Evolutionary conservation across 148 eudicot species (phyloP).

Genomic region (Spergularia bocconei): DNA sequence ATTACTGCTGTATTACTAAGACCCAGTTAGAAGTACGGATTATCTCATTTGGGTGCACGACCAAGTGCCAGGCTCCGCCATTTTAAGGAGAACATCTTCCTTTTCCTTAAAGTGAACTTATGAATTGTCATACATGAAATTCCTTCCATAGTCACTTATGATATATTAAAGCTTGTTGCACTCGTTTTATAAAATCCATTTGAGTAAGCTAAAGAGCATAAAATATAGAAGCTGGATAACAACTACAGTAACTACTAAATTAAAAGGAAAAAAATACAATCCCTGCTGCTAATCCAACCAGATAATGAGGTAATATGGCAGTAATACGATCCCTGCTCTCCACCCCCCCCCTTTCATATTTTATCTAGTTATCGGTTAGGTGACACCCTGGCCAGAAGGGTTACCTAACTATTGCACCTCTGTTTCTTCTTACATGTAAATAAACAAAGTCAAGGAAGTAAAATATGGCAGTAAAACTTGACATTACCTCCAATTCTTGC

Average conservation of each 20-base stretch:
- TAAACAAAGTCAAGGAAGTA: background rate
- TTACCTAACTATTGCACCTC: too few species aligned
- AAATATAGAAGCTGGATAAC: background rate
- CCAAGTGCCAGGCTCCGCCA: background rate
- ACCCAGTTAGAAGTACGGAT: background rate
- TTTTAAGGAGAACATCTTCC: too few species aligned
- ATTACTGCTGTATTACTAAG: too few species aligned
- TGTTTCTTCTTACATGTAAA: background rate
- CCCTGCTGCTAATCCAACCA: background rate
- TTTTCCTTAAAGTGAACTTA: too few species aligned
- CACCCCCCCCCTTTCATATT: too few species aligned
- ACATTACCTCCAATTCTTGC: constrained; percentile 74
- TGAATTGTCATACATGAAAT: too few species aligned
- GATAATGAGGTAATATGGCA: background rate
- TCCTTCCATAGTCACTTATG: too few species aligned
- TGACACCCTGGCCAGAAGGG: too few species aligned
- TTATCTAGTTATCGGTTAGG: too few species aligned
- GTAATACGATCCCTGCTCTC: constrained; percentile 1
- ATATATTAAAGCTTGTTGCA: too few species aligned
- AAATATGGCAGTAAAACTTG: constrained; percentile 7
- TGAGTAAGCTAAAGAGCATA: too few species aligned
- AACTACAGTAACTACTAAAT: background rate
- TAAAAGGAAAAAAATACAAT: background rate
- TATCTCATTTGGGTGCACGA: background rate
- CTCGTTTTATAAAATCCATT: too few species aligned